These are phyloP conservation scores for Colletotrichum tabaci DNA, from an alignment of 2,329 filamentous ascomycete species.

Conservation along the genomic window DNA sequence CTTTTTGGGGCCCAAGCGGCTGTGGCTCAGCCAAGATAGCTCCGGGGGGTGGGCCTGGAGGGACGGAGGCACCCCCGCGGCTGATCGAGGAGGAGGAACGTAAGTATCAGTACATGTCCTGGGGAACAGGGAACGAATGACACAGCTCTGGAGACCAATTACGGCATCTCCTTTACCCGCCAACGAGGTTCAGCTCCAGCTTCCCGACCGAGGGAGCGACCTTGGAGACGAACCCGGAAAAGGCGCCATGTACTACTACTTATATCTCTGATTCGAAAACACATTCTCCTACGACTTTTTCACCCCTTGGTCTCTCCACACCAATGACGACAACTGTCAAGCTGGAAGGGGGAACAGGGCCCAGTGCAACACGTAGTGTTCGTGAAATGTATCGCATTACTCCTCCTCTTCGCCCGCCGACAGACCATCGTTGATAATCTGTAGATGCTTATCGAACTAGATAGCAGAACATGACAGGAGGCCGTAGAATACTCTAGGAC, in stretches of 20 bases:
- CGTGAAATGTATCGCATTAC: not conserved
- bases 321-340: constrained; percentile 29
- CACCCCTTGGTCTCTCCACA: constrained; percentile 13
- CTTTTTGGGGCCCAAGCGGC: not conserved
- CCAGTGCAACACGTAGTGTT: not conserved
- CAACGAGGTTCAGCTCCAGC: too few species aligned
- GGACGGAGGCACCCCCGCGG: not conserved
- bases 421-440: not conserved
- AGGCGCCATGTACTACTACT: not conserved
- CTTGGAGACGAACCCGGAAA: not conserved
- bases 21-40: not conserved
- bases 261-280: not conserved
- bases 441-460: not conserved
- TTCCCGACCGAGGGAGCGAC: not conserved
- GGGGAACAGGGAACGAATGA: not conserved
- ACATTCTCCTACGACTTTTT: not conserved
- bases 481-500: not conserved
- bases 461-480: constrained; percentile 14
- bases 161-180: constrained; percentile 5
- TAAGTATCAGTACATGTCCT: not conserved
- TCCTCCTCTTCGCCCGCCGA: not conserved
- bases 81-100: not conserved
- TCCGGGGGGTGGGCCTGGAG: not conserved
- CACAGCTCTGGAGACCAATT: constrained; percentile 8
- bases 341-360: constrained; percentile 2